Conservation (phyloP, 2,329 filamentous ascomycete genomes). For the Dactylellina cionopaga region DNA sequence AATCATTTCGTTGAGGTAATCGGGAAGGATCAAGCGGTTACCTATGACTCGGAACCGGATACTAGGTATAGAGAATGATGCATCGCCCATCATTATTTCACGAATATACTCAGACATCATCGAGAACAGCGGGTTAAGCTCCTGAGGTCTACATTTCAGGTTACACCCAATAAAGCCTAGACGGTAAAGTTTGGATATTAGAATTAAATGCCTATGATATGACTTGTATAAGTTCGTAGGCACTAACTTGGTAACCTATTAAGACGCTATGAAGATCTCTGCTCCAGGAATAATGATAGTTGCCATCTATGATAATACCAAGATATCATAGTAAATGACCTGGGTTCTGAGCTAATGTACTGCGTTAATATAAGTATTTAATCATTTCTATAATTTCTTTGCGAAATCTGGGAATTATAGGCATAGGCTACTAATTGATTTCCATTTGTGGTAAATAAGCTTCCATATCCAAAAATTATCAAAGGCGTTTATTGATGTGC, state of each 20-base stretch:
- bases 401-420: conserved; percentile 10
- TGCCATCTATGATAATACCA: conserved; percentile 42
- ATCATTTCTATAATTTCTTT: conserved; percentile 29
- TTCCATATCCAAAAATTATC: conserved; percentile 23
- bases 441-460: conserved; percentile 27
- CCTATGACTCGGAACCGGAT: conserved; percentile 35
- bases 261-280: conserved; percentile 23
- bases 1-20: conserved; percentile 36
- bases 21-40: conserved; percentile 34
- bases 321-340: conserved; percentile 29
- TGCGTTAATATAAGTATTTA: conserved; percentile 32
- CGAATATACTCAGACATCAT: conserved; percentile 46
- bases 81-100: conserved; percentile 39
- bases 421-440: conserved; percentile 35
- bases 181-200: conserved; percentile 27
- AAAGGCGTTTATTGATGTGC: no score
- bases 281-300: conserved; percentile 29
- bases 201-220: conserved; percentile 39
- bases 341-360: conserved; percentile 13
- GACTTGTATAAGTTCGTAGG: conserved; percentile 38
- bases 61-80: conserved; percentile 20
- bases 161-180: conserved; percentile 40
- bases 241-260: conserved; percentile 39
- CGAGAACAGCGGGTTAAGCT: conserved; percentile 29
- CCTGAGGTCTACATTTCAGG: conserved; percentile 38